Conservation (phyloP, 2,329 filamentous ascomycete species). For the Fusarium liriodendri region DNA sequence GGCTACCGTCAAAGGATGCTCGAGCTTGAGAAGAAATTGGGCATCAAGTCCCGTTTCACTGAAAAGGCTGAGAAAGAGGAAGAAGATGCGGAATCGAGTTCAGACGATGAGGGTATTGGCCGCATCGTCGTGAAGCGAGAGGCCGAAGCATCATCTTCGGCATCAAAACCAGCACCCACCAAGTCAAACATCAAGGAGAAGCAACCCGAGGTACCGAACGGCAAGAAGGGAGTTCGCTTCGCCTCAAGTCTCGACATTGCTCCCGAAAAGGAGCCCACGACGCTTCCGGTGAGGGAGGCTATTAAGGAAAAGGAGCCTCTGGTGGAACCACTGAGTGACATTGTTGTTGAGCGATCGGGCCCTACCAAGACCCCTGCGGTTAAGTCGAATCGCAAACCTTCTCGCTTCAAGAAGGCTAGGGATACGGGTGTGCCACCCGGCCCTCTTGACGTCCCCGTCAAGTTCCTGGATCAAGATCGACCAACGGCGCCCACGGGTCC, state of each 20-base stretch:
- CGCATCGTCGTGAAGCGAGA: conserved; percentile 62
- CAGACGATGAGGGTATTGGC: conserved; percentile 63
- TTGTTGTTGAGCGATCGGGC: conserved; percentile 62
- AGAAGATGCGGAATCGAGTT: conserved; percentile 43
- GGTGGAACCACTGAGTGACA: conserved; percentile 63
- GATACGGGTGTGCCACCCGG: conserved; percentile 49
- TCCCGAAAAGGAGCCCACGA: conserved; percentile 44
- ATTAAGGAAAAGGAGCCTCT: conserved; percentile 45
- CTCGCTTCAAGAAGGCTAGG: conserved; percentile 63
- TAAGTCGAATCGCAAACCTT: conserved; percentile 56
- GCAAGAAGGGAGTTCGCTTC: conserved; percentile 84
- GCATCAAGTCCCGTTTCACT: conserved; percentile 65
- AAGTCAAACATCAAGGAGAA: conserved; percentile 51
- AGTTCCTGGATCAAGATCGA: conserved; percentile 52
- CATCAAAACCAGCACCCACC: conserved; percentile 38
- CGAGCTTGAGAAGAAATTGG: conserved; percentile 81
- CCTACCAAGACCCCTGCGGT: conserved; percentile 38
- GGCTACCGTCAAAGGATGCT: conserved; percentile 87
- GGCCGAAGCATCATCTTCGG: conserved; percentile 29
- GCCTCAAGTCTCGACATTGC: conserved; percentile 80
- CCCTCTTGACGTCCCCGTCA: conserved; percentile 57
- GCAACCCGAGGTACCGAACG: conserved; percentile 29
- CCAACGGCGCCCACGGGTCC: conserved; percentile 61
- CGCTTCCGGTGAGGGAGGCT: conserved; percentile 23
- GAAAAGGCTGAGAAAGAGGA: conserved; percentile 58